Evolutionary conservation across 495 filamentous ascomycete genomes (phyloP).

Genomic region (Penicillium atrosanguineum): DNA sequence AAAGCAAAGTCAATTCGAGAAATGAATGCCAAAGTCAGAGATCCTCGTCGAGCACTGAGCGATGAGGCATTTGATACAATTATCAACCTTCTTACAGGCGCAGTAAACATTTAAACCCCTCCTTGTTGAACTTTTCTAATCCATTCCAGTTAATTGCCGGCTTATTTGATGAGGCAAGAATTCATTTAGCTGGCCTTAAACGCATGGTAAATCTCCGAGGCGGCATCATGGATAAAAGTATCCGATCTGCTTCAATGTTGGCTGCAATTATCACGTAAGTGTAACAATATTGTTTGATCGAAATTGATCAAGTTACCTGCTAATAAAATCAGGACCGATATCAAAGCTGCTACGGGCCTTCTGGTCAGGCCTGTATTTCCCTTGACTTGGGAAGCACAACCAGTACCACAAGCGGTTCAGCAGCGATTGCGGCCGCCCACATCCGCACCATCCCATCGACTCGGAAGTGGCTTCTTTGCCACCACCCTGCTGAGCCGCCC

Average conservation of each 20-base stretch:
- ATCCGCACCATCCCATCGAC: conserved; percentile 21
- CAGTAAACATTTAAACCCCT: conserved; percentile 18
- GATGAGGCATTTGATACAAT: conserved; percentile 37
- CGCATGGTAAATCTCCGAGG: conserved; percentile 38
- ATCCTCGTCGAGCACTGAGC: conserved; percentile 25
- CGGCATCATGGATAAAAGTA: conserved; percentile 28
- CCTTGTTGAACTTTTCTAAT: conserved; percentile 5
- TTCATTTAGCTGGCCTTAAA: conserved; percentile 33
- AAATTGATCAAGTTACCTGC: background rate
- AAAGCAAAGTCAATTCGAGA: conserved; percentile 33
- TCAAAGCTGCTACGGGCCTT: conserved; percentile 34
- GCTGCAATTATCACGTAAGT: conserved; percentile 32
- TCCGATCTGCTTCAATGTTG: conserved; percentile 26
- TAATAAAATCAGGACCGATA: conserved; percentile 24
- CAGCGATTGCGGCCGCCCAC: conserved; percentile 25
- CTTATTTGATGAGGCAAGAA: conserved; percentile 32
- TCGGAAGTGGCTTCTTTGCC: conserved; percentile 26
- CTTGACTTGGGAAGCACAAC: conserved; percentile 29
- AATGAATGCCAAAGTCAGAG: conserved; percentile 32
- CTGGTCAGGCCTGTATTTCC: conserved; percentile 38
- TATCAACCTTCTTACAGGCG: conserved; percentile 33
- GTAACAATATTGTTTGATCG: background rate
- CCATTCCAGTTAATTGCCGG: conserved; percentile 29
- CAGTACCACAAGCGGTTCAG: conserved; percentile 24
- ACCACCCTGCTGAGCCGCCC: conserved; percentile 24